These are phyloP conservation scores for Trichoderma sp. DNA, from an alignment of 2,329 filamentous ascomycete species.

Conservation along the genomic window DNA sequence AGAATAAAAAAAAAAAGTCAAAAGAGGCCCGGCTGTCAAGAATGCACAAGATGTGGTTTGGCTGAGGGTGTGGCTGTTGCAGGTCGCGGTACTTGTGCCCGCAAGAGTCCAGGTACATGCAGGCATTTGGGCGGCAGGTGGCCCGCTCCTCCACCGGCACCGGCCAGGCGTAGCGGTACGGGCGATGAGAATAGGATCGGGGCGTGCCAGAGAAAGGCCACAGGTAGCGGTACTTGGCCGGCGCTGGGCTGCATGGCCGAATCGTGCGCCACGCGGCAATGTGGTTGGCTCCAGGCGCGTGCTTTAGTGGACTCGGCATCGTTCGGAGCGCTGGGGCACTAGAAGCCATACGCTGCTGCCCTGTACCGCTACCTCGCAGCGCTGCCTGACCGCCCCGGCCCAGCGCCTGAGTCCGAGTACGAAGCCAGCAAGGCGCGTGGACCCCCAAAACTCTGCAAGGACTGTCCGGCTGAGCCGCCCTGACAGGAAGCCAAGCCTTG, in stretches of 20 bases:
- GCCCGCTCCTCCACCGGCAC: conserved; percentile 24
- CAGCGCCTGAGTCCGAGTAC: conserved; percentile 23
- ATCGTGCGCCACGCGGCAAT: conserved; percentile 18
- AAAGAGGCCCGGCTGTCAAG: conserved; percentile 15
- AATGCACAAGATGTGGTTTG: conserved; percentile 10
- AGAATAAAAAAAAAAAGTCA: conserved; percentile 3
- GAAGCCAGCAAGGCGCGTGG: conserved; percentile 3
- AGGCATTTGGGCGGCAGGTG: conserved; percentile 22
- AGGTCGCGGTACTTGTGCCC: conserved; percentile 20
- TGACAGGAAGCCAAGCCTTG: conserved; percentile 23
- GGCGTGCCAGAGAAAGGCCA: background rate
- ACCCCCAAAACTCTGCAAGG: background rate
- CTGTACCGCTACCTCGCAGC: conserved; percentile 7
- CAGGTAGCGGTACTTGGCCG: background rate
- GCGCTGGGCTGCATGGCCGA: background rate
- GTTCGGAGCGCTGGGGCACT: background rate
- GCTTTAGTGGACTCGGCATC: conserved; percentile 20
- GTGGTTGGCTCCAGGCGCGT: conserved; percentile 20
- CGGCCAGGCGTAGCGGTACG: conserved; percentile 4
- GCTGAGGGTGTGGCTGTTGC: conserved; percentile 12
- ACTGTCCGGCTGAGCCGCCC: conserved; percentile 27
- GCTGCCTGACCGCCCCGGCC: conserved; percentile 22
- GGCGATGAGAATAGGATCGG: background rate
- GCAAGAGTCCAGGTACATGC: conserved; percentile 9
- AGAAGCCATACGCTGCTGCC: background rate